Evolutionary conservation across 208 protist genomes (phyloP), one percentile per base, ranked within the genome.

Genomic region (Acanthamoeba castellanii): DNA sequence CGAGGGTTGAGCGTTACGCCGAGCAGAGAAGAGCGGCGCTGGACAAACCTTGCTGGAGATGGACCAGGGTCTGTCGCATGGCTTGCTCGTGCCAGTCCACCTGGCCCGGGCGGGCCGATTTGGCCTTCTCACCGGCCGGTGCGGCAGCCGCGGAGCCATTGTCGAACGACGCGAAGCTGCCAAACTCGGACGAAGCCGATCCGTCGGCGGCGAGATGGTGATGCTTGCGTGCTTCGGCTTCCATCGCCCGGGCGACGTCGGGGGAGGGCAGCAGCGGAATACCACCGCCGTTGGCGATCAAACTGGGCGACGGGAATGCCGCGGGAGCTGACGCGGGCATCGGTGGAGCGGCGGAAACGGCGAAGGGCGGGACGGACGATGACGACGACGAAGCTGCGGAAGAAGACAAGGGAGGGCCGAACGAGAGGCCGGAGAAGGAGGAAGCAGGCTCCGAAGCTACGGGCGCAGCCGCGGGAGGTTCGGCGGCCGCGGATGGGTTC

Each of bases 41-140:
- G 72, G 34, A 20, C 37, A 30, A 22, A 81, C 72, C 72, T 30
- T 81, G 72, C 32, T 81, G 72, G 18, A 81, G 72, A 14, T 81
- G 72, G 18, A 47, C 37, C 18, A 50, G 32, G 37, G 34, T 27
- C 32, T 81, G 72, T 20, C 72, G 72, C 72, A 81, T 50, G 72
- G 72, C 37, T 25, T 81, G 34, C 72, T 81, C 72, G 14, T 81
- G 72, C 72, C 72, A 81, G 37, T 81, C 72, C 14, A 47, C 72
- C 72, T 81, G 72, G 72, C 72, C 30, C 16, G 72, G 30, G 37
- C n/a, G 37, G 34, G 72, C 30, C 27, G 72, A 18, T 25, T 74
- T n/a, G 11, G 14, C 30, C 72, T 68, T 68, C 61, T 22, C 27
- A 9, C 27, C 27, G 25, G 27, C 8, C 11, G 61, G 25, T n/a